Conservation (phyloP, 345 rosid genomes). For the Camelina neglecta region DNA sequence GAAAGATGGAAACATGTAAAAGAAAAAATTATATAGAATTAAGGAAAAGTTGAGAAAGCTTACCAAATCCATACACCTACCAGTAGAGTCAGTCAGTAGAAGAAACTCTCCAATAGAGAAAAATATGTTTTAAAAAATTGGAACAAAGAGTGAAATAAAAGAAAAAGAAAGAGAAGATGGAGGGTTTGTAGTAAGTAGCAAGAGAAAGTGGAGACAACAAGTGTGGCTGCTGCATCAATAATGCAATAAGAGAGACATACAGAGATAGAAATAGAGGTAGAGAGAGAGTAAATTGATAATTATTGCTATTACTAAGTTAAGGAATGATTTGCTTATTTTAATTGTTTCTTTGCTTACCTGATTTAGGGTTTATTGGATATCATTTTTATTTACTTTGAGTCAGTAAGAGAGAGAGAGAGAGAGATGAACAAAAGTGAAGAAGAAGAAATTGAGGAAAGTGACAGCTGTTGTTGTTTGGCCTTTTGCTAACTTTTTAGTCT, state of each 20-base stretch:
- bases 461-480: slow-evolving; percentile 44
- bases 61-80: slow-evolving; percentile 47
- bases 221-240: slow-evolving; percentile 39
- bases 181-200: slow-evolving; percentile 8
- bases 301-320: slow-evolving; percentile 13
- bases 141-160: slow-evolving; percentile 9
- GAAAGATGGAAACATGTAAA: slow-evolving; percentile 33
- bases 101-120: slow-evolving; percentile 36
- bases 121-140: slow-evolving; percentile 23
- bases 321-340: slow-evolving; percentile 34
- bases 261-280: not conserved
- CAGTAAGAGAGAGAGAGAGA: not conserved
- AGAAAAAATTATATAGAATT: slow-evolving; percentile 6
- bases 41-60: slow-evolving; percentile 34
- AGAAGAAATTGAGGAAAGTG: slow-evolving; percentile 20
- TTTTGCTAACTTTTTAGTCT: slow-evolving; percentile 24
- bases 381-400: slow-evolving; percentile 1
- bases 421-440: not conserved
- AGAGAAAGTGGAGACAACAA: slow-evolving; percentile 42
- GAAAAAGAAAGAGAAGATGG: slow-evolving; percentile 36
- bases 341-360: slow-evolving; percentile 45
- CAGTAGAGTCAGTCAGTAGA: slow-evolving; percentile 38
- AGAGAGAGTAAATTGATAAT: slow-evolving; percentile 16
- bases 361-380: slow-evolving; percentile 51
- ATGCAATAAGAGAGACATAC: slow-evolving; percentile 32